Base-by-base conservation (phyloP, 768 basidiomycete species). In the Tylopilus intermedius region DNA sequence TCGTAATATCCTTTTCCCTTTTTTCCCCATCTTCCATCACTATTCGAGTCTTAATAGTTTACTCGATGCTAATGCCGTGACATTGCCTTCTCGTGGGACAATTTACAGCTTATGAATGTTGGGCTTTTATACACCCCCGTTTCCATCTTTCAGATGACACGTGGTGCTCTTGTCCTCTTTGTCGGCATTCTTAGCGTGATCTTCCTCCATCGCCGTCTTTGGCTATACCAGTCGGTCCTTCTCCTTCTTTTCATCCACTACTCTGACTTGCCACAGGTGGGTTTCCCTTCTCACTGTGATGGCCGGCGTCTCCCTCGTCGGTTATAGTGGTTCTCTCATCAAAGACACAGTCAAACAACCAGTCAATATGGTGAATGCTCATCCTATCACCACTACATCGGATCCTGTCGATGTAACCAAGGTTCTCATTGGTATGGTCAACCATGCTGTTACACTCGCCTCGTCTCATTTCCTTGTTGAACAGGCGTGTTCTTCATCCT, bases 51-150 rank as follows among this genome's bases (percentile, higher is more conserved):
- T 47, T 27, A 57, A 48, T 32, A 39, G 50, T 33, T 22, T 29
- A 27, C 44, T 38, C 46, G 53, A 50, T 45, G 46, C 65, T 63
- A 43, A 69, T 60, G 49, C 48, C 56, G 33, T 50, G 45, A 44
- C 51, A 51, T 45, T 49, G 4, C 26, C 48, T 60, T 56, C 46
- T 45, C 42, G 44, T 51, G 55, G 49, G 47, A 52, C 47, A 52
- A 44, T 60, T 39, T 57, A 60, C 66, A 77, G 73, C 73, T 96
- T 59, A 97, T 98, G 96, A 96, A 96, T 66, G 77, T 95, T 59
- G 96, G 96, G 50, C 79, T 99, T 44, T 79, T 99, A 35, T 92
- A 94, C 70, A 94, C 94, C 1, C 95, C 95, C 27, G 96, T 99
- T 50, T 94, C 90, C 40, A 92, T 97, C 61, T 98, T 91, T 75